A percentile compares a stretch with the other conserved stretches of the same genome.
These are phyloP conservation scores for Fagus sylvatica DNA, from an alignment of 306 rosid genomes.

Conservation along the genomic window DNA sequence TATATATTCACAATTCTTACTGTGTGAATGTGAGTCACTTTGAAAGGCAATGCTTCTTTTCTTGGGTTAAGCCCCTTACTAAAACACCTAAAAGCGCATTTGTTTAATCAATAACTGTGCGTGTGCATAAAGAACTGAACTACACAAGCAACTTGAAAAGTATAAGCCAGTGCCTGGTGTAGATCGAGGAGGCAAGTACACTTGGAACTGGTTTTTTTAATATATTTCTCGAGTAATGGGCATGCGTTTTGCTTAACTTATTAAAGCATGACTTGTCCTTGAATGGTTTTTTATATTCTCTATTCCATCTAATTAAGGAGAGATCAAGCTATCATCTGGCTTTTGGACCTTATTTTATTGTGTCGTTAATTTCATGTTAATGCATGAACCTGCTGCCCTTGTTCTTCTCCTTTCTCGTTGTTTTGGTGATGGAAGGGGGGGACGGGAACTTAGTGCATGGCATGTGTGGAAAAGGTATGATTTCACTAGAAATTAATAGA, in stretches of 20 bases:
- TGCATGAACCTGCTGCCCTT: background rate
- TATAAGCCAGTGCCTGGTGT: conserved; percentile 35
- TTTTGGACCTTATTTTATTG: conserved; percentile 3
- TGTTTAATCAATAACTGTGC: conserved; percentile 36
- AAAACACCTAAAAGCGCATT: background rate
- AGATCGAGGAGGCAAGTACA: conserved; percentile 63
- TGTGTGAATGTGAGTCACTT: background rate
- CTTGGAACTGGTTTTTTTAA: conserved; percentile 40
- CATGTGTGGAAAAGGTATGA: background rate
- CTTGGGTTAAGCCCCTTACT: conserved; percentile 9
- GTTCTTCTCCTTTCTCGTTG: background rate
- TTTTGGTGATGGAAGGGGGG: background rate
- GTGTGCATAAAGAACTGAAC: conserved; percentile 13
- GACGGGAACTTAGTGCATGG: background rate
- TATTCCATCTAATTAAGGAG: background rate
- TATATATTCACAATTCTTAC: too few species aligned
- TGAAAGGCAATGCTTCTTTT: background rate
- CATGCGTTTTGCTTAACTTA: conserved; percentile 23
- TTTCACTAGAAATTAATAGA: background rate
- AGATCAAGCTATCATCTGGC: background rate
- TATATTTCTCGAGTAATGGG: conserved; percentile 38
- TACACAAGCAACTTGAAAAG: background rate
- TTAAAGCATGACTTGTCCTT: background rate
- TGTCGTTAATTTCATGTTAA: background rate
- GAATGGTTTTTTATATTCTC: conserved; percentile 1